phyloP scores from a whole-genome alignment of 371 early-diverging fungal species.

The Saksenaea vasiformis region DNA sequence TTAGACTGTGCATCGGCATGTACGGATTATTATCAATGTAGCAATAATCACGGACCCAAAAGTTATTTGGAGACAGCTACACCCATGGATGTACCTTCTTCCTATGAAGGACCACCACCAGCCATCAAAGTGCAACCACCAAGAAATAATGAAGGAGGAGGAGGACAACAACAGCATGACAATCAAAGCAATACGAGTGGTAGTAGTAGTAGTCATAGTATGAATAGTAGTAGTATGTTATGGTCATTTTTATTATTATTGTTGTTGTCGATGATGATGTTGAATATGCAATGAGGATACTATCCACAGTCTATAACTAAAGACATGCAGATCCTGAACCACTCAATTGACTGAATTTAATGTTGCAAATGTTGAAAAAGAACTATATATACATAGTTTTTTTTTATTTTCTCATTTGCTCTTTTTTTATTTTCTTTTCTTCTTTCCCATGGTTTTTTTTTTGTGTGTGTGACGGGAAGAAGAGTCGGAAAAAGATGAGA shows the following conservation, averaged over 20 bases:
- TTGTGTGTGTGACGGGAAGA: not conserved
- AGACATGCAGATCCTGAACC: not conserved
- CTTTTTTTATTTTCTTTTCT: not conserved
- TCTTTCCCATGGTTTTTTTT: not conserved
- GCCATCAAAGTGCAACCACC: not conserved
- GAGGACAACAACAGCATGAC: too few relatives aligned
- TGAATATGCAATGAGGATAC: not conserved
- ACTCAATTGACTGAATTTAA: not conserved
- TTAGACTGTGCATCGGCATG: slow-evolving; percentile 9
- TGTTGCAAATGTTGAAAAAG: too few relatives aligned
- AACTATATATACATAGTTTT: too few relatives aligned
- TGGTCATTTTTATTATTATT: too few relatives aligned
- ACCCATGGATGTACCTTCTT: not conserved
- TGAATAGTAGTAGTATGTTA: too few relatives aligned
- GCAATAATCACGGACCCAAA: slow-evolving; percentile 1
- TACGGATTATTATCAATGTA: slow-evolving; percentile 8
- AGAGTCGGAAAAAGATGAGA: not conserved
- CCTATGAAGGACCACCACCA: slow-evolving; percentile 1
- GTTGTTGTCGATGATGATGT: not conserved
- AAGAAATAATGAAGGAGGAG: too few relatives aligned
- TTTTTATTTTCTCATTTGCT: not conserved
- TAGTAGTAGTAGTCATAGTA: too few relatives aligned
- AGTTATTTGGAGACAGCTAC: slow-evolving; percentile 10
- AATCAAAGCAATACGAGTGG: too few relatives aligned
- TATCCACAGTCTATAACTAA: not conserved